Evolutionary conservation across 2,329 filamentous ascomycete genomes (phyloP).

Genomic region (Sporothrix curviconia): DNA sequence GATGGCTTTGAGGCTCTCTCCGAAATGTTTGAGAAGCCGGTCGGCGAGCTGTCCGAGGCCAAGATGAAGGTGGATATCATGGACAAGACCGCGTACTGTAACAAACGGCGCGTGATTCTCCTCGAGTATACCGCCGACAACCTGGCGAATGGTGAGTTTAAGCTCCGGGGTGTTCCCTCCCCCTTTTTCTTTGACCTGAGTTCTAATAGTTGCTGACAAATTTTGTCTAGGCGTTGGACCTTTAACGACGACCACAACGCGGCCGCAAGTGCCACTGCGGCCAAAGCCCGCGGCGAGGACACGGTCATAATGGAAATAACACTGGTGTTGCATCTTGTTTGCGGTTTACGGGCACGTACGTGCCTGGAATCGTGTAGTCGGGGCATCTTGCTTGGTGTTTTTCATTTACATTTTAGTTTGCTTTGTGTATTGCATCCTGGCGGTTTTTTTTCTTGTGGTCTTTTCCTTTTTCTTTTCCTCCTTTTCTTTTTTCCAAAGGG

Average conservation of each 20-base stretch:
- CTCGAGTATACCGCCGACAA: conserved; percentile 91
- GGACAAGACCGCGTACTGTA: conserved; percentile 97
- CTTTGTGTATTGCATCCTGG: no score
- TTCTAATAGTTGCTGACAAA: neutral
- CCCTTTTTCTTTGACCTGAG: neutral
- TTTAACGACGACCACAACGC: conserved; percentile 13
- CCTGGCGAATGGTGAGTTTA: conserved; percentile 68
- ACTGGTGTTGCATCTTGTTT: neutral
- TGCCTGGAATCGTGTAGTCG: no score
- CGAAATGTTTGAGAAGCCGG: conserved; percentile 99
- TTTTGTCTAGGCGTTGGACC: conserved; percentile 15
- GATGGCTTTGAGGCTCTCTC: conserved; percentile 95
- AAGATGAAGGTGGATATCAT: conserved; percentile 97
- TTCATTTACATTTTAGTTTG: no score
- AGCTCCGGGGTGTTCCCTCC: no score
- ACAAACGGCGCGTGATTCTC: conserved; percentile 80
- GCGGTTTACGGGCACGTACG: no score
- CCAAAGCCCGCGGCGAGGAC: neutral
- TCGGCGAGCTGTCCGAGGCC: conserved; percentile 73
- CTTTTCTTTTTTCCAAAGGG: neutral
- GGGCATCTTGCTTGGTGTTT: no score
- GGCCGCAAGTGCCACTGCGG: neutral
- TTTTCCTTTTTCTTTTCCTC: neutral
- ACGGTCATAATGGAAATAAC: neutral
- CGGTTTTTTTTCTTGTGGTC: neutral